Conservation (phyloP, 1,284 basidiomycete genomes). For the Phenoliferia sp. region DNA sequence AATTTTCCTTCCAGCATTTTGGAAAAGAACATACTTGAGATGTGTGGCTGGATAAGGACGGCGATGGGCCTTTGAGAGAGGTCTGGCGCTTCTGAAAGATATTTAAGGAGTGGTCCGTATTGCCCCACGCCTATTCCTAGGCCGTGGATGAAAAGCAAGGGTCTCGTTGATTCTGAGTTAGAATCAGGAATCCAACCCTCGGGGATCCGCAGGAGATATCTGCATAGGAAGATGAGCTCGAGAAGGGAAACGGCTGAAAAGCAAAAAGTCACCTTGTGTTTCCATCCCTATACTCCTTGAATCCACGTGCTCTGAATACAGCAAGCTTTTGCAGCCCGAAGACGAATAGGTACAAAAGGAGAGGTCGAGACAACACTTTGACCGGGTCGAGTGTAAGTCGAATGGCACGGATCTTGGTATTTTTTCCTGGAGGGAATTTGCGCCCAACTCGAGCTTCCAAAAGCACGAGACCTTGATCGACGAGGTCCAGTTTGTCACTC, state of each 20-base stretch:
- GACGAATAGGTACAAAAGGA: constrained; percentile 44
- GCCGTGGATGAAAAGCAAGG: constrained; percentile 79
- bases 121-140: constrained; percentile 66
- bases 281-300: not conserved
- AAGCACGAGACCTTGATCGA: constrained; percentile 19
- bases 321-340: not conserved
- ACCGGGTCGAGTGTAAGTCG: constrained; percentile 75
- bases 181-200: constrained; percentile 54
- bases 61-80: constrained; percentile 68
- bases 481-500: constrained; percentile 17
- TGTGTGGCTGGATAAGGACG: constrained; percentile 73
- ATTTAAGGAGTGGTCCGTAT: constrained; percentile 42
- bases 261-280: constrained; percentile 5
- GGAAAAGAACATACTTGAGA: too few relatives aligned
- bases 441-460: constrained; percentile 56
- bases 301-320: not conserved
- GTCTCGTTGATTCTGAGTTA: constrained; percentile 46
- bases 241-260: not conserved
- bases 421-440: constrained; percentile 59
- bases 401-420: constrained; percentile 55
- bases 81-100: not conserved
- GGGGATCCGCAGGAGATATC: constrained; percentile 70
- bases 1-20: too few relatives aligned
- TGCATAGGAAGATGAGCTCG: not conserved
- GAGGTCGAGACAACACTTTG: constrained; percentile 46